phyloP scores from a whole-genome alignment of 495 filamentous ascomycete species.

The Annulohypoxylon nitens region DNA sequence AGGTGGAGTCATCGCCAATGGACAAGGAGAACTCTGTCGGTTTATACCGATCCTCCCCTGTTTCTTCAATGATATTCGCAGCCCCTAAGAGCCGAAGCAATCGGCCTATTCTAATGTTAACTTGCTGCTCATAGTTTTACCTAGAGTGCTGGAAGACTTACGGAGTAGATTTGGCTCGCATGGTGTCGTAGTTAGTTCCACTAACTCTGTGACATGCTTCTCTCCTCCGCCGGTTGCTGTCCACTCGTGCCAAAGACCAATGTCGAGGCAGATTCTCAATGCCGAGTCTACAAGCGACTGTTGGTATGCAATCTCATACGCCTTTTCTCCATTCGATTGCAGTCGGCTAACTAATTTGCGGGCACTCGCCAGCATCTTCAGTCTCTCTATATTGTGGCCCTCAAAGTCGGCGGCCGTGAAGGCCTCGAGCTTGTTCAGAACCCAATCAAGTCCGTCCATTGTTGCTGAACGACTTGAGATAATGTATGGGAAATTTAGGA shows the following conservation, averaged over 20 bases:
- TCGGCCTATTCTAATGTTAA: conserved; percentile 31
- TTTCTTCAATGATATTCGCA: conserved; percentile 44
- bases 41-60: conserved; percentile 44
- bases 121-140: not conserved
- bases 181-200: conserved; percentile 28
- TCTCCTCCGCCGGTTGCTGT: conserved; percentile 33
- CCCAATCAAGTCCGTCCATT: conserved; percentile 12
- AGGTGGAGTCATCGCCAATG: conserved; percentile 32
- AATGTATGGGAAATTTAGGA: not conserved
- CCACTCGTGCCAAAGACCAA: conserved; percentile 45
- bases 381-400: conserved; percentile 30
- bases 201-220: conserved; percentile 42
- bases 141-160: conserved; percentile 10
- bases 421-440: conserved; percentile 34
- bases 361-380: conserved; percentile 32
- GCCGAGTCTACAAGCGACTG: conserved; percentile 38
- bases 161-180: conserved; percentile 44
- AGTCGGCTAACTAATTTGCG: conserved; percentile 41
- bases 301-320: conserved; percentile 28
- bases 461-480: not conserved
- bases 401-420: conserved; percentile 34
- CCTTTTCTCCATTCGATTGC: conserved; percentile 38
- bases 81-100: conserved; percentile 40
- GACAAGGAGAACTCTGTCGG: conserved; percentile 37
- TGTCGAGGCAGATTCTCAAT: conserved; percentile 35